Percentiles rank a stretch among this genome's conserved stretches.
Conservation (phyloP, 495 filamentous ascomycete species). For the Pseudevernia furfuracea region DNA sequence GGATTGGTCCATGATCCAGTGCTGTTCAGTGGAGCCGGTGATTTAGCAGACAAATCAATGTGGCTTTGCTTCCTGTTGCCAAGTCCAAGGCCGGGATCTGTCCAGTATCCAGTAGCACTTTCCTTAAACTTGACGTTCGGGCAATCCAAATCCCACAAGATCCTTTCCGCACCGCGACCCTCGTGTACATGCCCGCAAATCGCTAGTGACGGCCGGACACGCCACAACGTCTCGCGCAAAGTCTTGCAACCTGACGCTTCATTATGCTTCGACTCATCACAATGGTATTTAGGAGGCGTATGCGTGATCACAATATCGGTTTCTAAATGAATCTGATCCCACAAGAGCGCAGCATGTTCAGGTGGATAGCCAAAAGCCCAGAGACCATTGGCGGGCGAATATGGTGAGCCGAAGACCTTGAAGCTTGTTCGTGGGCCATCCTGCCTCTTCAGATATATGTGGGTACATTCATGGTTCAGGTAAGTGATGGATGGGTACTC, state of each 20-base stretch:
- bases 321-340: constrained; percentile 40
- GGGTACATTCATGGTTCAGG: constrained; percentile 54
- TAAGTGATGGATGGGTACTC: constrained; percentile 53
- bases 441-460: constrained; percentile 48
- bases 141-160: constrained; percentile 32
- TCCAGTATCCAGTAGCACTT: constrained; percentile 33
- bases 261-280: constrained; percentile 34
- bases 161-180: constrained; percentile 40
- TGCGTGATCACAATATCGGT: constrained; percentile 44
- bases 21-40: constrained; percentile 37
- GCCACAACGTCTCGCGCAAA: constrained; percentile 34
- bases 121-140: constrained; percentile 29
- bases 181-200: constrained; percentile 48
- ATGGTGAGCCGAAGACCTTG: constrained; percentile 71
- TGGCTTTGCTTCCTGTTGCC: constrained; percentile 53
- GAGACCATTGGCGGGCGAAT: constrained; percentile 50
- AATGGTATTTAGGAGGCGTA: constrained; percentile 42
- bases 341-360: constrained; percentile 42
- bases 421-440: constrained; percentile 59
- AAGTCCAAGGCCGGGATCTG: constrained; percentile 34
- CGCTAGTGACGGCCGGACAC: constrained; percentile 38
- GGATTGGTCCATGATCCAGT: constrained; percentile 23
- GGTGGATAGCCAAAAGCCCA: constrained; percentile 69
- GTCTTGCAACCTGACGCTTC: constrained; percentile 36
- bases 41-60: constrained; percentile 48